These are phyloP conservation scores for Corynascus novoguineensis DNA, from an alignment of 495 filamentous ascomycete species.

Conservation along the genomic window DNA sequence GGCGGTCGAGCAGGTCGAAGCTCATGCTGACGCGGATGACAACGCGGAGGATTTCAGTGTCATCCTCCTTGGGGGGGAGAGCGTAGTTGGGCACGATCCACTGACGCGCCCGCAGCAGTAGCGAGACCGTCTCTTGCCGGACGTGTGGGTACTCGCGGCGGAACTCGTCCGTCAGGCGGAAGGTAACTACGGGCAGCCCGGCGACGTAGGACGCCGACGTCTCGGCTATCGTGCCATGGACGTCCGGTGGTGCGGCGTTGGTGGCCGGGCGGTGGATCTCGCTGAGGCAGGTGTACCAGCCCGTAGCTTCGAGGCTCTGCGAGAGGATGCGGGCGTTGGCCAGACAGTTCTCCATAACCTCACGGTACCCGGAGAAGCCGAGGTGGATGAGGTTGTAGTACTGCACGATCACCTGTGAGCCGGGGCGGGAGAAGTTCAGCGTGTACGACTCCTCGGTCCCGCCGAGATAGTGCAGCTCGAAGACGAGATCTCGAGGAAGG, in stretches of 20 bases:
- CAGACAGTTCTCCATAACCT: slow-evolving; percentile 68
- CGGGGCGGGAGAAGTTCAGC: slow-evolving; percentile 70
- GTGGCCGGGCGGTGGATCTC: slow-evolving; percentile 58
- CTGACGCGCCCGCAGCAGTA: slow-evolving; percentile 60
- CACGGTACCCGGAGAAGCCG: slow-evolving; percentile 58
- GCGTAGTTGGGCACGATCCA: slow-evolving; percentile 76
- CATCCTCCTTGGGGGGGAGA: slow-evolving; percentile 57
- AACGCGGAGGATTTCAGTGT: slow-evolving; percentile 63
- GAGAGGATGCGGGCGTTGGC: slow-evolving; percentile 62
- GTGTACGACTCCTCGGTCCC: slow-evolving; percentile 70
- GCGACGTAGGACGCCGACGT: slow-evolving; percentile 59
- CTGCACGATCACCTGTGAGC: slow-evolving; percentile 65
- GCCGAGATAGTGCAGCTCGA: slow-evolving; percentile 70
- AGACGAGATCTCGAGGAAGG: slow-evolving; percentile 66
- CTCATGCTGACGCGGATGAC: slow-evolving; percentile 67
- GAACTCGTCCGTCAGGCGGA: slow-evolving; percentile 60
- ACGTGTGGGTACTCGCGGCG: slow-evolving; percentile 56
- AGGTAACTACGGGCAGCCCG: slow-evolving; percentile 67
- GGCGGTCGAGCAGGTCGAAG: slow-evolving; percentile 59
- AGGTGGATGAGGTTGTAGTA: slow-evolving; percentile 76
- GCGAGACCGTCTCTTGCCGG: slow-evolving; percentile 60
- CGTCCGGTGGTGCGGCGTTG: slow-evolving; percentile 8
- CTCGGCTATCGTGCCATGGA: slow-evolving; percentile 30
- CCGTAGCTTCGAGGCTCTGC: slow-evolving; percentile 61
- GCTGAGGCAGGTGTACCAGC: slow-evolving; percentile 65